These are phyloP conservation scores for Fusarium camptoceras DNA, from an alignment of 2,329 filamentous ascomycete species.

Conservation along the genomic window DNA sequence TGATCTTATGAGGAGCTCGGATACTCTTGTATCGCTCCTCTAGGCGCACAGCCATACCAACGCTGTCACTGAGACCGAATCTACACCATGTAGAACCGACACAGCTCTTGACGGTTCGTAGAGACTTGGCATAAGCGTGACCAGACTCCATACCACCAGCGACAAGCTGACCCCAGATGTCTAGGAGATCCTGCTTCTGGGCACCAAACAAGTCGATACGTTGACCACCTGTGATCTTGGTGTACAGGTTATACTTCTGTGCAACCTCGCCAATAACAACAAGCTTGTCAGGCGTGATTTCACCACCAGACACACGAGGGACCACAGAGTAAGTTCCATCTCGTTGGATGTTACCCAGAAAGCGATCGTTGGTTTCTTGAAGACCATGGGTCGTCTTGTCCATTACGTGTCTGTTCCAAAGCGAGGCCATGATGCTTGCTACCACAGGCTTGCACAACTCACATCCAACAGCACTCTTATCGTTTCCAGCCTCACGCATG, in stretches of 20 bases:
- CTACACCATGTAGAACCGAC: slow-evolving; percentile 93
- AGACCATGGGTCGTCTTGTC: slow-evolving; percentile 76
- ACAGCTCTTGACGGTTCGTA: slow-evolving; percentile 91
- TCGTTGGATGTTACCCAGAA: slow-evolving; percentile 88
- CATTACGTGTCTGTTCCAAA: slow-evolving; percentile 88
- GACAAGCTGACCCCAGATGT: slow-evolving; percentile 84
- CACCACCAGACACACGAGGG: slow-evolving; percentile 83
- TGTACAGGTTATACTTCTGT: slow-evolving; percentile 85
- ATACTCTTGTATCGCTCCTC: slow-evolving; percentile 95
- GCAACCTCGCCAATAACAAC: slow-evolving; percentile 87
- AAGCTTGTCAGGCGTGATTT: slow-evolving; percentile 88
- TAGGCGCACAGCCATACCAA: slow-evolving; percentile 87
- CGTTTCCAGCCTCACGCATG: slow-evolving; percentile 81
- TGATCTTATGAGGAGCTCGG: slow-evolving; percentile 89
- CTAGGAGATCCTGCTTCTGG: slow-evolving; percentile 83
- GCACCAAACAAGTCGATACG: slow-evolving; percentile 95
- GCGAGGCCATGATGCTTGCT: slow-evolving; percentile 81
- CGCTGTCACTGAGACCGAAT: slow-evolving; percentile 88
- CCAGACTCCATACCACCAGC: slow-evolving; percentile 90
- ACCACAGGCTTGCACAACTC: slow-evolving; percentile 88
- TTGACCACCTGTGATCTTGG: slow-evolving; percentile 92
- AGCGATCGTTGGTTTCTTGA: slow-evolving; percentile 92
- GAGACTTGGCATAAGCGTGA: slow-evolving; percentile 89
- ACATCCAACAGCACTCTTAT: slow-evolving; percentile 79
- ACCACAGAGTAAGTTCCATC: slow-evolving; percentile 93